Evolutionary conservation across 306 rosid species (phyloP).

Genomic region (Gastrolobium bilobum): DNA sequence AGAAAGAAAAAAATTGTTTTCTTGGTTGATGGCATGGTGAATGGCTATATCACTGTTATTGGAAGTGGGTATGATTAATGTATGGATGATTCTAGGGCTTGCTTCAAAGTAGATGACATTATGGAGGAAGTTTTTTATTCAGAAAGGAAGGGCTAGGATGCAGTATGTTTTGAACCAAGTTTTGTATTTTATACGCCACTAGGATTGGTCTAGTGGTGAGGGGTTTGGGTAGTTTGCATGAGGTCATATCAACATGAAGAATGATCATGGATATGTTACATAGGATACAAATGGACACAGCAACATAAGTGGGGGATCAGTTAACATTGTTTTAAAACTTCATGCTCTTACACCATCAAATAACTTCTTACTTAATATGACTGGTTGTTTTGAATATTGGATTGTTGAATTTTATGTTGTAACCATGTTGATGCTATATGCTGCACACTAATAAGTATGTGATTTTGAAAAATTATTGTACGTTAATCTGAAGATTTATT

Average conservation of each 20-base stretch:
- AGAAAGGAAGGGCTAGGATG: not conserved
- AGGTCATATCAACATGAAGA: not conserved
- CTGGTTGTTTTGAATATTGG: conserved; percentile 31
- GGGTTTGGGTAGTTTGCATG: too few species aligned
- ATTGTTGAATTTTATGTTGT: not conserved
- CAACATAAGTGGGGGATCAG: not conserved
- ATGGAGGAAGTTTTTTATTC: not conserved
- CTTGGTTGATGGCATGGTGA: conserved; percentile 3
- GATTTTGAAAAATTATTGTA: not conserved
- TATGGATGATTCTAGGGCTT: not conserved
- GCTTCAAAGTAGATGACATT: conserved; percentile 22
- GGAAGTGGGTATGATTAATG: conserved; percentile 33
- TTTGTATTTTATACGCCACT: not conserved
- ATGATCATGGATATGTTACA: conserved; percentile 25
- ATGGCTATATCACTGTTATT: conserved; percentile 6
- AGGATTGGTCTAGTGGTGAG: too few species aligned
- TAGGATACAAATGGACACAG: not conserved
- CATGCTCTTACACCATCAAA: conserved; percentile 6
- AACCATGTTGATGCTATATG: not conserved
- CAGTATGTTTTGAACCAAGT: conserved; percentile 9
- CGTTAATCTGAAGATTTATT: not conserved
- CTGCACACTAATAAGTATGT: conserved; percentile 10
- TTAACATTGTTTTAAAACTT: not conserved
- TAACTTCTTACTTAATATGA: conserved; percentile 25
- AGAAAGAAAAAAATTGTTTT: not conserved